Conservation (phyloP, 768 basidiomycete species). For the Boletus eberwhitei region DNA sequence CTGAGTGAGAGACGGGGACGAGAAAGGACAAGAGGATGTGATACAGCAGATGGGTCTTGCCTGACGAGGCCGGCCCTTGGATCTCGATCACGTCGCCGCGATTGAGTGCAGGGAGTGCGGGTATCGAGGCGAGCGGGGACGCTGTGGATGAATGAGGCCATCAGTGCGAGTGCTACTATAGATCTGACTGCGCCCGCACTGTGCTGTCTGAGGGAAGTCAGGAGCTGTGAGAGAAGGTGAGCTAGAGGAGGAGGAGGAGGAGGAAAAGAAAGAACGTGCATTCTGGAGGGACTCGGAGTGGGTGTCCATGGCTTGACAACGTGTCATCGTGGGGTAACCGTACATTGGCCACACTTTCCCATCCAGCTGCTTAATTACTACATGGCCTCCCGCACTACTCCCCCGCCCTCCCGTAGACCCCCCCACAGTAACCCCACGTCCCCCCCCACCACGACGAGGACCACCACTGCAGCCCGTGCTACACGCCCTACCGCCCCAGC, state of each 20-base stretch:
- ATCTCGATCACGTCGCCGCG: constrained; percentile 71
- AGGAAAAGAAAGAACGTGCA: constrained; percentile 18
- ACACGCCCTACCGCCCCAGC: constrained; percentile 51
- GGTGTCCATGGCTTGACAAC: constrained; percentile 2
- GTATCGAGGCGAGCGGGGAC: constrained; percentile 19
- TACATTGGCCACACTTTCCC: constrained; percentile 18
- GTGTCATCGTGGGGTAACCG: constrained; percentile 2
- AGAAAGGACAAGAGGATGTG: constrained; percentile 59
- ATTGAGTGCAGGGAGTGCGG: constrained; percentile 30
- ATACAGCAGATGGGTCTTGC: constrained; percentile 78
- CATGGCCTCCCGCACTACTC: constrained; percentile 42
- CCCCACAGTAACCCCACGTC: constrained; percentile 40
- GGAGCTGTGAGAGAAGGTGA: constrained; percentile 36
- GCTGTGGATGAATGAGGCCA: constrained; percentile 33
- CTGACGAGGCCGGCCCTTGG: constrained; percentile 69
- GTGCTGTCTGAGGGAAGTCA: constrained; percentile 38
- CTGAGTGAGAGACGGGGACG: constrained; percentile 39
- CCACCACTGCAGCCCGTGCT: constrained; percentile 56
- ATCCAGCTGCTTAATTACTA: constrained; percentile 10
- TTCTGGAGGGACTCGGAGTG: constrained; percentile 34
- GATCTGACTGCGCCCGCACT: constrained; percentile 26
- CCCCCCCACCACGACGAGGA: constrained; percentile 41
- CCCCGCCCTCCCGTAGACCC: constrained; percentile 45
- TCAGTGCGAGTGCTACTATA: background rate
- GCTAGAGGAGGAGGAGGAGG: background rate